These are phyloP conservation scores for Sporothrix pallida DNA, from an alignment of 2,329 filamentous ascomycete species.

Conservation along the genomic window DNA sequence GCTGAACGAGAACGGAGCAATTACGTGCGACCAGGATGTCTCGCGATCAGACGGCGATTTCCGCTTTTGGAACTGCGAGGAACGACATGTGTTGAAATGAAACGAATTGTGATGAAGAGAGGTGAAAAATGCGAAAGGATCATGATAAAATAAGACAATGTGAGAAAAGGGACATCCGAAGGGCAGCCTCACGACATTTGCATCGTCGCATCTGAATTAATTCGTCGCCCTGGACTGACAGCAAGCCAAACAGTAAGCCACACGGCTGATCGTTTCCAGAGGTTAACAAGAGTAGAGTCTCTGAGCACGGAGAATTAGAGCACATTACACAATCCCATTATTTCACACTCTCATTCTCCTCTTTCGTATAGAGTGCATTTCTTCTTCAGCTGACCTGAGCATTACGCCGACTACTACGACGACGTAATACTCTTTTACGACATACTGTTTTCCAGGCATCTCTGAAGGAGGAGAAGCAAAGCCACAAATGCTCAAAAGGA, in stretches of 20 bases:
- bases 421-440: background rate
- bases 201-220: background rate
- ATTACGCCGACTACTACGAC: background rate
- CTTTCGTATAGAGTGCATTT: background rate
- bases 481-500: background rate
- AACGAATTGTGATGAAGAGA: background rate
- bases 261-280: slow-evolving; percentile 24
- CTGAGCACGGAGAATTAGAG: background rate
- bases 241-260: background rate
- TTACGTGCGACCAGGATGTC: background rate
- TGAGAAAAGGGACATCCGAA: background rate
- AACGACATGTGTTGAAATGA: background rate
- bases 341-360: background rate
- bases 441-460: background rate
- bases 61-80: background rate
- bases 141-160: background rate
- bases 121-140: background rate
- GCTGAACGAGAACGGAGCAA: slow-evolving; percentile 4
- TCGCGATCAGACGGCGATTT: background rate
- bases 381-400: slow-evolving; percentile 8
- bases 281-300: background rate
- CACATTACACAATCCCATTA: slow-evolving; percentile 9
- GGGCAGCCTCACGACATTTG: background rate
- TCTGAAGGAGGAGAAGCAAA: background rate
- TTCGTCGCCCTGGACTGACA: background rate